A percentile compares a stretch with the other conserved stretches of the same genome.
Conservation (phyloP, 495 filamentous ascomycete species). For the Aspergillus avenaceus region DNA sequence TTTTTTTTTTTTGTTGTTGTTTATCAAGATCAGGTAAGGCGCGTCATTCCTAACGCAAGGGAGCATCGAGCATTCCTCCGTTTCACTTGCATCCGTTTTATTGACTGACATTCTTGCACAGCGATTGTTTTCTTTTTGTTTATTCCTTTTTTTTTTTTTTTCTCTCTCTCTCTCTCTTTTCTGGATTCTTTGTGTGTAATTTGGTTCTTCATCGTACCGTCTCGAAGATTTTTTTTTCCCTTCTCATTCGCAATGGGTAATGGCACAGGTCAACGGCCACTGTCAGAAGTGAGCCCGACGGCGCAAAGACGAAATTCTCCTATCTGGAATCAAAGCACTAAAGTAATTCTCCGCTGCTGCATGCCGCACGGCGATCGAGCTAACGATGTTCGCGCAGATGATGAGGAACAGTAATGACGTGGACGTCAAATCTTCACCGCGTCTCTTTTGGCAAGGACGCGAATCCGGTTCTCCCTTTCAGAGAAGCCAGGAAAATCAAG, state of each 20-base stretch:
- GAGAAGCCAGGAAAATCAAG: conserved; percentile 63
- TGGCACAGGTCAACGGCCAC: conserved; percentile 42
- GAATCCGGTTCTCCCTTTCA: conserved; percentile 59
- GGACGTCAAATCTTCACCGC: conserved; percentile 68
- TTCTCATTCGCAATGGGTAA: conserved; percentile 33
- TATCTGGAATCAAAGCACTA: conserved; percentile 64
- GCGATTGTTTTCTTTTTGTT: conserved; percentile 7
- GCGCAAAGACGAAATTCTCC: conserved; percentile 66
- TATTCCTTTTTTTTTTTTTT: conserved; percentile 8
- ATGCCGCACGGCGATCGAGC: conserved; percentile 18
- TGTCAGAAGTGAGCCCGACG: conserved; percentile 54
- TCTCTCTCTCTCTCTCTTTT: conserved; percentile 1
- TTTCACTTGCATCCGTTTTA: neutral
- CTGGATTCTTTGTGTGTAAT: no score
- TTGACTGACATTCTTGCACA: no score
- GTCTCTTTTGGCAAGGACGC: conserved; percentile 80
- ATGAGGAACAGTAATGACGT: conserved; percentile 60
- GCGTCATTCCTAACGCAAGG: conserved; percentile 18
- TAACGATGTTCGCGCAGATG: conserved; percentile 11
- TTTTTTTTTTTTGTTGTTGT: conserved; percentile 6
- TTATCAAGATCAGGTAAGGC: conserved; percentile 16
- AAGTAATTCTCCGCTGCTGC: conserved; percentile 43
- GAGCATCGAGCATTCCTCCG: conserved; percentile 1
- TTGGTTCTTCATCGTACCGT: no score
- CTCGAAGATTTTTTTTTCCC: conserved; percentile 1